Evolutionary conservation across 345 rosid genomes (phyloP), one percentile per base, ranked within the genome.

Genomic region (Gossypium thurberi): DNA sequence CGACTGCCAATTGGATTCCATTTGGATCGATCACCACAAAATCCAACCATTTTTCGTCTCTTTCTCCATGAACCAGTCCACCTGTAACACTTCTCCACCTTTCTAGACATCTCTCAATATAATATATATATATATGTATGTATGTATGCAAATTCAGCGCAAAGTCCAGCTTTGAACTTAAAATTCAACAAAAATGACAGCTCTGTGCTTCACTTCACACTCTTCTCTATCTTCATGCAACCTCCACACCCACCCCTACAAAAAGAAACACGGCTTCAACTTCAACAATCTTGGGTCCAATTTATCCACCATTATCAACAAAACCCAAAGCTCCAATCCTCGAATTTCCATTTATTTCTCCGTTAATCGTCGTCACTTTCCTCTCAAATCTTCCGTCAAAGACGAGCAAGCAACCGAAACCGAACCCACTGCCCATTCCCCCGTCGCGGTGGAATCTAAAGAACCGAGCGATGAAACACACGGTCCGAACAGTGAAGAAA

Each of bases 401-500:
- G 82, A 82, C 37, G 87, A 85, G 77, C 82, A 72, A 66, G 85
- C 75, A 61, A 77, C 59, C 63, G 88, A 77, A 61, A 77, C 59
- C 63, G 88, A 86, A 43, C 46, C 78, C 9, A 43, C 40, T 7
- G 48, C 81, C 40, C 60, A 80, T 44, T 67, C 86, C 78, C 76
- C 87, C 1, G 84, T 84, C 6, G 85, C 88, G 0, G 77, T 81
- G 76, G 88, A 80, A 10, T 61, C 84, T 18, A 87, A 85, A 69
- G 79, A 78, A 21, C 70, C 61, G n/a, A 78, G 80, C 21, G 57
- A 42, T 25, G 26, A 62, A 2, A 75, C 48, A 44, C 83, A 67
- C 26, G 63, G 3, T 18, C 68, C 33, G 15, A 77, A 67, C 77
- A 66, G 64, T 15, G 79, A 81, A 62, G 71, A 63, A n/a, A 75